phyloP scores from a whole-genome alignment of 169 alveolate genomes.

The Plasmodium coatneyi region DNA sequence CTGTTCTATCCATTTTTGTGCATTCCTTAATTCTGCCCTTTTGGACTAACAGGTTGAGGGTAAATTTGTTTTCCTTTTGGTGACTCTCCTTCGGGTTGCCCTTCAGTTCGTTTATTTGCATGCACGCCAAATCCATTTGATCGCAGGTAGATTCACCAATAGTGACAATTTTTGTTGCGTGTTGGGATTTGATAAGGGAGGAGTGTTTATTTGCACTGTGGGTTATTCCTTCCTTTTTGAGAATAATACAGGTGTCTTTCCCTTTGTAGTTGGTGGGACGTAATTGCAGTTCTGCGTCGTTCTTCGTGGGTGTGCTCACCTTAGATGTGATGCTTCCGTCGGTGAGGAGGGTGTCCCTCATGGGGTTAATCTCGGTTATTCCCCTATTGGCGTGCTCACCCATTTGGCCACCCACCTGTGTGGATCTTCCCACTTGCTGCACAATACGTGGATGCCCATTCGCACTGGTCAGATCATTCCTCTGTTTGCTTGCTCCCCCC shows the following conservation, averaged over 20 bases:
- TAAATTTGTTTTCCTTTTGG: not conserved
- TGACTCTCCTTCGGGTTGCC: not conserved
- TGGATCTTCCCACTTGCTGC: not conserved
- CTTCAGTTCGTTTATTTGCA: not conserved
- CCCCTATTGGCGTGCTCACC: not conserved
- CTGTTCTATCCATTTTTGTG: not conserved
- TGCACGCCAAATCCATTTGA: not conserved
- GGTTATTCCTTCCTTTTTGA: not conserved
- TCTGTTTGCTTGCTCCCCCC: not conserved
- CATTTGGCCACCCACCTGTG: not conserved
- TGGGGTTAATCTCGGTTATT: not conserved
- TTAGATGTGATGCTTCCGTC: not conserved
- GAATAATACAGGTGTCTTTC: conserved; percentile 1
- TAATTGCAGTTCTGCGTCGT: not conserved
- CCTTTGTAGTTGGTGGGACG: not conserved
- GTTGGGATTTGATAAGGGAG: not conserved
- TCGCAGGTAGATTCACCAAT: not conserved
- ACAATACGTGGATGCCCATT: not conserved
- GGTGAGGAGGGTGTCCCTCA: not conserved
- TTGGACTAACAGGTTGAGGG: not conserved
- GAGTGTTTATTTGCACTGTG: not conserved
- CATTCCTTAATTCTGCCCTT: not conserved
- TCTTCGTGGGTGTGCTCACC: not conserved
- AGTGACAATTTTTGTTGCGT: not conserved
- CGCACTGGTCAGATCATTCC: not conserved